phyloP scores from a whole-genome alignment of 345 rosid species.

The thale cress (Arabidopsis thaliana) region DNA sequence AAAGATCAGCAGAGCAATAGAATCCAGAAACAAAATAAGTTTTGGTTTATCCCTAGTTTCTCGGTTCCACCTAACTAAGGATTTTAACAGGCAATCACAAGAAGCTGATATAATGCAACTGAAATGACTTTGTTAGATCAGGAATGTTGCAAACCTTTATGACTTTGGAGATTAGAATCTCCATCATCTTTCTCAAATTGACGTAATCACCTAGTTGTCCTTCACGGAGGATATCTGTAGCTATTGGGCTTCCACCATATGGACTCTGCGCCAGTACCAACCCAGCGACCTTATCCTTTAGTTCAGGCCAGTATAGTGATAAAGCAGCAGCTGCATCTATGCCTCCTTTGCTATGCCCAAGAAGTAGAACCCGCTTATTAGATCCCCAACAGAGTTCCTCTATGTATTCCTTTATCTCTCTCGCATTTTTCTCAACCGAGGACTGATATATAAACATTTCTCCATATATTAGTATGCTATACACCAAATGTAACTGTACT shows the following conservation, averaged over 20 bases:
- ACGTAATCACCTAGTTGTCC: constrained; percentile 98
- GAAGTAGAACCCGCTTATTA: constrained; percentile 82
- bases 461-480: constrained; percentile 21
- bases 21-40: background rate
- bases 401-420: constrained; percentile 88
- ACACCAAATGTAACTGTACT: background rate
- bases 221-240: constrained; percentile 89
- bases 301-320: constrained; percentile 91
- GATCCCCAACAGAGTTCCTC: constrained; percentile 99
- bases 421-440: constrained; percentile 96
- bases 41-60: background rate
- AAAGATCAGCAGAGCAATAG: background rate
- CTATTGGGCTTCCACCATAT: constrained; percentile 94
- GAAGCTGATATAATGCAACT: background rate
- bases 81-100: background rate
- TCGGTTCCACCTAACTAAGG: background rate
- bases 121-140: constrained; percentile 6
- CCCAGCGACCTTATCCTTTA: constrained; percentile 95
- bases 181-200: constrained; percentile 80
- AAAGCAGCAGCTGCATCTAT: constrained; percentile 96
- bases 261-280: constrained; percentile 92
- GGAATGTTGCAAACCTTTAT: constrained; percentile 63
- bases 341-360: constrained; percentile 99
- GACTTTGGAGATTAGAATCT: constrained; percentile 87
- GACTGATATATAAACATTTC: constrained; percentile 59